Percentiles rank a stretch among this genome's conserved stretches.
phyloP scores from a whole-genome alignment of 768 basidiomycete genomes.

The Lentinula raphanica region DNA sequence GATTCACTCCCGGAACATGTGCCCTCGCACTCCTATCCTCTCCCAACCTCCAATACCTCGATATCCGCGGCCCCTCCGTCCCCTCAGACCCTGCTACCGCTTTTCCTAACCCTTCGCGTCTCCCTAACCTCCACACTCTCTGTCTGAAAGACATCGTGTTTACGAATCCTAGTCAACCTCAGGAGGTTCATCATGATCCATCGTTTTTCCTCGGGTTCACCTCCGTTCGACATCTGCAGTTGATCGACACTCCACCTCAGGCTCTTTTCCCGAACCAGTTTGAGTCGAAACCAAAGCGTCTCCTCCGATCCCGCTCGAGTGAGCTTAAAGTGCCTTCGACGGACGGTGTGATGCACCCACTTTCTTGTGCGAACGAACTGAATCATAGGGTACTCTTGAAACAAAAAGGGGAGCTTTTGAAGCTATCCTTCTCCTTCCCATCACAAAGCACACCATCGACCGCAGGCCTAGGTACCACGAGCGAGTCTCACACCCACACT shows the following conservation, averaged over 20 bases:
- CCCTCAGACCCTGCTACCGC: not conserved
- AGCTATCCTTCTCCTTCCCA: not conserved
- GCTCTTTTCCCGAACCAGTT: not conserved
- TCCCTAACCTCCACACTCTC: conserved; percentile 5
- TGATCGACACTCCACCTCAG: conserved; percentile 1
- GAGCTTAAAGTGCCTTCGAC: too few relatives aligned
- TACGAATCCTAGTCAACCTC: not conserved
- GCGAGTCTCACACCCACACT: not conserved
- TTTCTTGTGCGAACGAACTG: not conserved
- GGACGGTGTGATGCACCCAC: too few relatives aligned
- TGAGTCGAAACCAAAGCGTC: not conserved
- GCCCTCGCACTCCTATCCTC: conserved; percentile 2
- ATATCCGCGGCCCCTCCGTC: not conserved
- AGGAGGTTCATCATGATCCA: not conserved
- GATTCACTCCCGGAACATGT: not conserved
- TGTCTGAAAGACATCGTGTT: not conserved
- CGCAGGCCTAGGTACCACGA: not conserved
- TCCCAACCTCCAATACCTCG: conserved; percentile 4
- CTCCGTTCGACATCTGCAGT: conserved; percentile 5
- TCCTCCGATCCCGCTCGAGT: conserved; percentile 1
- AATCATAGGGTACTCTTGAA: not conserved
- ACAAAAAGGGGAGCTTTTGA: not conserved
- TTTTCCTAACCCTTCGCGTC: not conserved
- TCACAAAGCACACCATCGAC: not conserved
- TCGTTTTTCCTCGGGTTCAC: not conserved